Conservation (phyloP, 305 asterid genomes). For the Fraxinus paxiana region DNA sequence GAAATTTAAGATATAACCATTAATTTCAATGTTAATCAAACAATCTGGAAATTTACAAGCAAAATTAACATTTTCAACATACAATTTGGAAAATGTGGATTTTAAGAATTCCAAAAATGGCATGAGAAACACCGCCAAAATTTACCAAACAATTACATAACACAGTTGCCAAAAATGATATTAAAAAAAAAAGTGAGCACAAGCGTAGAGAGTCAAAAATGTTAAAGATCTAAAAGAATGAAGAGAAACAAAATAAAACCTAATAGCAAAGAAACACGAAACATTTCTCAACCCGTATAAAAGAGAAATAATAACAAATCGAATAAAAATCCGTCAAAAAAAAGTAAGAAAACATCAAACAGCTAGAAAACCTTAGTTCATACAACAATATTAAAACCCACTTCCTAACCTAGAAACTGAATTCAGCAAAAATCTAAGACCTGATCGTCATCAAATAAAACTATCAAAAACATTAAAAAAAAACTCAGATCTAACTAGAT, state of each 20-base stretch:
- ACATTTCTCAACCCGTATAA: neutral
- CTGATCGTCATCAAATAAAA: neutral
- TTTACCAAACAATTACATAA: neutral
- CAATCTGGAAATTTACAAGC: neutral
- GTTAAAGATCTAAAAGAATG: neutral
- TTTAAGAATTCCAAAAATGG: neutral
- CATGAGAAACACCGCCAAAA: neutral
- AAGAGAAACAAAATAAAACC: neutral
- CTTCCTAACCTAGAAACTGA: neutral
- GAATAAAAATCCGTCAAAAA: neutral
- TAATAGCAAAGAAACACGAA: neutral
- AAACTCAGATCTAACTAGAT: constrained; percentile 27
- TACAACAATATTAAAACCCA: neutral
- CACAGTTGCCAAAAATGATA: neutral
- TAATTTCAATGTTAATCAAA: neutral
- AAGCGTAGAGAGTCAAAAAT: neutral
- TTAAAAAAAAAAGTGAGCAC: neutral
- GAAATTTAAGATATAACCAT: neutral
- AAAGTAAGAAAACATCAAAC: neutral
- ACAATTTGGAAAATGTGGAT: neutral
- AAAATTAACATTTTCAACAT: neutral
- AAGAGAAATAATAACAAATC: neutral
- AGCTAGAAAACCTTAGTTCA: neutral
- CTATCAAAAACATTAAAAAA: neutral
- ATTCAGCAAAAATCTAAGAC: neutral